Base-by-base conservation (phyloP, 148 eudicot genomes). In the Amaranthus cruentus region DNA sequence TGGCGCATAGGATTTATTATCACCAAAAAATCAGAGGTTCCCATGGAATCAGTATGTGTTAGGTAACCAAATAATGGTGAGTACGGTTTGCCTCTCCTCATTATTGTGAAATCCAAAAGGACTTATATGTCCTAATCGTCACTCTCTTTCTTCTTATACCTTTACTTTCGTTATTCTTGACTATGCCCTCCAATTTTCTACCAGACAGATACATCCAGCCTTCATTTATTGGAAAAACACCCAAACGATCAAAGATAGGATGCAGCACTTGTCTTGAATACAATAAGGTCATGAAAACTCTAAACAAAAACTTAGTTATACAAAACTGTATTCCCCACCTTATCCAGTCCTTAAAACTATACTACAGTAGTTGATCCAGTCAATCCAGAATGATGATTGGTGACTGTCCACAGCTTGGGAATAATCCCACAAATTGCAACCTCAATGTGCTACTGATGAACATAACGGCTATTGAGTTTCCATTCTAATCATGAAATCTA, bases 331-430 rank as follows among this genome's bases (percentile, higher is more conserved):
- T 48, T 15, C 55, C 57, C 62, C 60, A 54, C 64, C 50, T 48
- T 42, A 52, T 21, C 12, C 42, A 49, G 10, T 13, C 66, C 71
- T 67, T 49, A 57, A 15, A 66, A 49, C 69, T 47, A 42, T 21
- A 47, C 71, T 68, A 18, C 48, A 46, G 38, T 21, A 66, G 28
- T 12, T 55, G 55, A 73, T 62, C 69, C 47, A 72, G 57, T 18
- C 6, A n/a, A 60, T 59, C n/a, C 56, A 28, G 38, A 28, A 28
- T 28, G 38, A 28, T 28, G 38, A 28, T 28, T 28, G 38, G 38
- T 28, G 38, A 28, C 54, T 52, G 4, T 71, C 54, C 47, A 21
- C 62, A 69, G 14, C 57, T 50, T n/a, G 48, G 43, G 55, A 71
- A 59, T 59, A 21, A 58, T 38, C 8, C 62, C 1, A 42, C 69